phyloP scores from a whole-genome alignment of 2,329 filamentous ascomycete species.

The Colletotrichum gigasporum region DNA sequence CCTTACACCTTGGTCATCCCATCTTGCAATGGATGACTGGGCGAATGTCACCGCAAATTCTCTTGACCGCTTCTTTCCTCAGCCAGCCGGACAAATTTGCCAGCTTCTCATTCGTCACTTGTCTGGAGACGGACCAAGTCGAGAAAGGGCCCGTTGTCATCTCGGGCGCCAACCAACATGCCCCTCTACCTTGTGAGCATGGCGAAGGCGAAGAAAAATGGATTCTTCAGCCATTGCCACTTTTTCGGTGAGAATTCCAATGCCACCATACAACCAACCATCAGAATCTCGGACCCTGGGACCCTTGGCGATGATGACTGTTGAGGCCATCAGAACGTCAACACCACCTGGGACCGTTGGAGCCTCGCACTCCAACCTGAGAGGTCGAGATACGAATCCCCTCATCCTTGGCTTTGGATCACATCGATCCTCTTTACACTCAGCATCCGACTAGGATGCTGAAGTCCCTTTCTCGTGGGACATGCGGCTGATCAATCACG shows the following conservation, averaged over 20 bases:
- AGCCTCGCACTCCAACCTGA: slow-evolving; percentile 4
- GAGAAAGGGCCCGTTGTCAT: neutral
- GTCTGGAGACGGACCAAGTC: neutral
- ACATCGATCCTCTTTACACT: neutral
- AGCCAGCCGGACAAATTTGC: neutral
- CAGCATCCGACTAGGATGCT: neutral
- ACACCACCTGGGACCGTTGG: neutral
- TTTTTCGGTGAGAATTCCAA: neutral
- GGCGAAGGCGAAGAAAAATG: neutral
- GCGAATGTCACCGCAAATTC: neutral
- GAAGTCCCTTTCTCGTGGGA: neutral
- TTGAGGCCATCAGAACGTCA: neutral
- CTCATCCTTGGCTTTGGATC: slow-evolving; percentile 11
- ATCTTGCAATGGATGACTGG: neutral
- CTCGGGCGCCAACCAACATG: neutral
- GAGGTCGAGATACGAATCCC: slow-evolving; percentile 20
- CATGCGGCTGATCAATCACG: slow-evolving; percentile 10
- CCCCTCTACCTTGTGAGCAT: no score
- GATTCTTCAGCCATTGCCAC: neutral
- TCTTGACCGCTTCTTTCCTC: neutral
- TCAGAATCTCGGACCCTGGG: neutral
- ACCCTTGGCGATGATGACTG: neutral
- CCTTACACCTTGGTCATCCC: neutral
- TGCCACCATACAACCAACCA: neutral
- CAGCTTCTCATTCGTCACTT: neutral